These are phyloP conservation scores for Fusarium nodosum DNA, from an alignment of 2,329 filamentous ascomycete species.

Conservation along the genomic window DNA sequence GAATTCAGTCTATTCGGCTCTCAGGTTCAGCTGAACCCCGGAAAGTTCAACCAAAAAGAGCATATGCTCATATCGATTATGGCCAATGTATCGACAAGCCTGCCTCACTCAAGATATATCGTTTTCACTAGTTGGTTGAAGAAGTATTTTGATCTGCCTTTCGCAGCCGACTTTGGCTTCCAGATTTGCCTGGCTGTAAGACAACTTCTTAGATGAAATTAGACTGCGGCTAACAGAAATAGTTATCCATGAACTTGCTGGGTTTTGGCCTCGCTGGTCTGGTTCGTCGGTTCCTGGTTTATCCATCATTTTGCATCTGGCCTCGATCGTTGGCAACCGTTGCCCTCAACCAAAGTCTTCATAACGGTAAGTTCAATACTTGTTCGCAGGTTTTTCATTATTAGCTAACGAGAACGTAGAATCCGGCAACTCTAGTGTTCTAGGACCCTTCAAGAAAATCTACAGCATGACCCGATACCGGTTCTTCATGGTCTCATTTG, in stretches of 20 bases:
- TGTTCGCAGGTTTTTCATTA: accelerated
- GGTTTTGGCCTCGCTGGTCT: conserved; percentile 69
- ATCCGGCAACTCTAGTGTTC: conserved; percentile 22
- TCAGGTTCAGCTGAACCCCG: conserved; percentile 64
- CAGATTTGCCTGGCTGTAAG: conserved; percentile 52
- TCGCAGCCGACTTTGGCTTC: conserved; percentile 48
- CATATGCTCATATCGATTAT: conserved; percentile 72
- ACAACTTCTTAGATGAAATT: accelerated
- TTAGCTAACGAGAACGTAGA: background rate
- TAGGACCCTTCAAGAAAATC: conserved; percentile 36
- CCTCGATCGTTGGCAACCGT: conserved; percentile 53
- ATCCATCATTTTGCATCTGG: conserved; percentile 55
- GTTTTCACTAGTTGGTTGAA: conserved; percentile 44
- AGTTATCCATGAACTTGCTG: conserved; percentile 56
- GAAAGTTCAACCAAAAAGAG: conserved; percentile 70
- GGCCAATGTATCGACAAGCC: conserved; percentile 45
- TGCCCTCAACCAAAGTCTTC: conserved; percentile 42
- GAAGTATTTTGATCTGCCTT: conserved; percentile 44
- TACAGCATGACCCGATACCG: conserved; percentile 43
- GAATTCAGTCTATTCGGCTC: conserved; percentile 59
- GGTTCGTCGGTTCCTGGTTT: conserved; percentile 64
- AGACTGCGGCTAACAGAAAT: accelerated
- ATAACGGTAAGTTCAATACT: conserved; percentile 17
- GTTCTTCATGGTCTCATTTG: conserved; percentile 41
- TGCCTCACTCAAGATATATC: conserved; percentile 44